Evolutionary conservation across 352 stramenopile species (phyloP).

Genomic region (Plasmopara halstedii): DNA sequence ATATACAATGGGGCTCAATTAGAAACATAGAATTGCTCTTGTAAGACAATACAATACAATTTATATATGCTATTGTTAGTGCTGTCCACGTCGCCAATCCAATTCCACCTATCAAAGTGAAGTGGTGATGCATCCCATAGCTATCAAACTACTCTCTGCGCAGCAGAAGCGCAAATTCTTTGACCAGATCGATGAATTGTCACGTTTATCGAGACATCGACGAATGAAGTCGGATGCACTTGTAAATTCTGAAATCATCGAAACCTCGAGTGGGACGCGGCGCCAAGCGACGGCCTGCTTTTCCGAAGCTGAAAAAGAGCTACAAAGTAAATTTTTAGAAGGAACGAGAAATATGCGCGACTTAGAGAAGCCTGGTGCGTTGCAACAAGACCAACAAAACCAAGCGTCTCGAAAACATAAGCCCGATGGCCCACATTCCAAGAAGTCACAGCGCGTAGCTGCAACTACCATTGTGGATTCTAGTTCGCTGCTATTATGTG

Average conservation of each 20-base stretch:
- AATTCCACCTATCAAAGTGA: constrained; percentile 10
- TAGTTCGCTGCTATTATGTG: constrained; percentile 20
- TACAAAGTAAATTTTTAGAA: constrained; percentile 5
- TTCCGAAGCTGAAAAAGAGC: constrained; percentile 17
- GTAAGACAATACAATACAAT: not conserved
- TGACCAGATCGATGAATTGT: constrained; percentile 31
- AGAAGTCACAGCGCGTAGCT: constrained; percentile 16
- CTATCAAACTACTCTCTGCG: constrained; percentile 24
- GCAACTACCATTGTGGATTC: constrained; percentile 1
- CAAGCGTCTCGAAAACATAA: constrained; percentile 10
- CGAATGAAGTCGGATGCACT: constrained; percentile 5
- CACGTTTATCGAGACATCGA: constrained; percentile 13
- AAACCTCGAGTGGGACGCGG: constrained; percentile 12
- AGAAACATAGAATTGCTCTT: not conserved
- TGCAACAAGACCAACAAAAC: constrained; percentile 20
- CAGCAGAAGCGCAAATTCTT: constrained; percentile 45
- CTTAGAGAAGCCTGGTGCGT: constrained; percentile 16
- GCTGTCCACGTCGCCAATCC: constrained; percentile 1
- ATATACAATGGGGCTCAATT: not conserved
- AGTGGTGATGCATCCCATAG: constrained; percentile 9
- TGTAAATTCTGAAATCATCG: constrained; percentile 1
- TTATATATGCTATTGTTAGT: not conserved
- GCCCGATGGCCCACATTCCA: constrained; percentile 15
- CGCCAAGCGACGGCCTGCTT: constrained; percentile 1
- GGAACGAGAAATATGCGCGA: constrained; percentile 12